Evolutionary conservation across 345 rosid genomes (phyloP), one percentile per base, ranked within the genome.

Genomic region (Passiflora organensis): DNA sequence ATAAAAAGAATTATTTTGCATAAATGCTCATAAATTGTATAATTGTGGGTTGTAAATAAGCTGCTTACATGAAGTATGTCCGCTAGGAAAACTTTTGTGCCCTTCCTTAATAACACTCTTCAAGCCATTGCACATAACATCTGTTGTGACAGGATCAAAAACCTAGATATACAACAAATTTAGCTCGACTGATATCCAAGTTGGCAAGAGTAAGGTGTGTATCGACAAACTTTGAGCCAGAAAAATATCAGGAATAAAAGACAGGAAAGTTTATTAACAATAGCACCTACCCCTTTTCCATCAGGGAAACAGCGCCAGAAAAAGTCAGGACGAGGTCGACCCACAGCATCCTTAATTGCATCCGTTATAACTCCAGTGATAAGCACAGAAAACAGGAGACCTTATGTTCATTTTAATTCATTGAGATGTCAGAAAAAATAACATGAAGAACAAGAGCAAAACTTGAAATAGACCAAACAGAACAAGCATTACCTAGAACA

Each of bases 241-340:
- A 6, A 18, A 17, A 23, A 18, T 28, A 17, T 48, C 12, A 22
- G 14, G 24, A 25, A 18, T 47, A n/a, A 17, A 55, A n/a, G 9
- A 17, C 21, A 28, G 21, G 10, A 10, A n/a, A 58, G 39, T 23
- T 10, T 41, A 60, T 47, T 34, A 54, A 43, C 6, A 13, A 19
- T 41, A 51, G 56, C 44, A 65, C 80, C 36, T 59, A 91, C 98
- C 76, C 80, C 87, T 76, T 66, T 78, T 13, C 95, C 98, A 75
- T 91, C 74, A 62, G 96, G 93, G 61, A 91, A 91, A 74, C 96
- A 91, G 55, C 93, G 95, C 96, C 98, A 91, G 64, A 86, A 88
- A 74, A 91, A 91, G 72, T 91, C 89, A 39, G 96, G 98, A 56
- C 94, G 91, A 66, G 96, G 96, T 39, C 95, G 76, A 56, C 98